Evolutionary conservation across 192 early-diverging fungal genomes (phyloP).

Genomic region (Thamnidium elegans): DNA sequence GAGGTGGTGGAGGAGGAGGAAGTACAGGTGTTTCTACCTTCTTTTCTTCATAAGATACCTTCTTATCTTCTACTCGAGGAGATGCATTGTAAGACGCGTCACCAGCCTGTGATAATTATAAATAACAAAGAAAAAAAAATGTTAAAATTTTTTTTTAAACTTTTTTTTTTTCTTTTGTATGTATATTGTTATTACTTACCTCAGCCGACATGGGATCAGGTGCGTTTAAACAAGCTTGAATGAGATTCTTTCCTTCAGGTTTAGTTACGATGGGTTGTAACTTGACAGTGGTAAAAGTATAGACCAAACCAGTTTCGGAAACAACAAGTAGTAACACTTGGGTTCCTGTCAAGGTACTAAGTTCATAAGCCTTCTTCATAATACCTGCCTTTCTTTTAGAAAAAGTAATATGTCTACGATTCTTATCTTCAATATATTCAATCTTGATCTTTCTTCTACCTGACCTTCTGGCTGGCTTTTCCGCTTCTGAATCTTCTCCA

Average conservation of each 20-base stretch:
- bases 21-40: conserved; percentile 11
- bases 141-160: neutral
- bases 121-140: neutral
- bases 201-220: conserved; percentile 17
- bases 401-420: conserved; percentile 89
- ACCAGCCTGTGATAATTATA: conserved; percentile 6
- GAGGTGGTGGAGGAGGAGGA: neutral
- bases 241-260: conserved; percentile 86
- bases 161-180: neutral
- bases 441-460: conserved; percentile 94
- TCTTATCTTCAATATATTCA: conserved; percentile 92
- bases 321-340: conserved; percentile 91
- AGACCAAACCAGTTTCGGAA: conserved; percentile 91
- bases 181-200: neutral
- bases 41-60: conserved; percentile 14
- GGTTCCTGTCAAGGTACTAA: conserved; percentile 90
- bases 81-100: conserved; percentile 15
- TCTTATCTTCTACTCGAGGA: conserved; percentile 3
- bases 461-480: conserved; percentile 59
- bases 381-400: conserved; percentile 93
- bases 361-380: conserved; percentile 96
- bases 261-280: conserved; percentile 90
- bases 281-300: conserved; percentile 92
- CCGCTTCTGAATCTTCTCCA: conserved; percentile 21
- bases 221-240: conserved; percentile 75